A percentile compares a stretch with the other conserved stretches of the same genome.
Evolutionary conservation across 306 rosid genomes (phyloP).

Genomic region (Chamaecrista fasciculata): DNA sequence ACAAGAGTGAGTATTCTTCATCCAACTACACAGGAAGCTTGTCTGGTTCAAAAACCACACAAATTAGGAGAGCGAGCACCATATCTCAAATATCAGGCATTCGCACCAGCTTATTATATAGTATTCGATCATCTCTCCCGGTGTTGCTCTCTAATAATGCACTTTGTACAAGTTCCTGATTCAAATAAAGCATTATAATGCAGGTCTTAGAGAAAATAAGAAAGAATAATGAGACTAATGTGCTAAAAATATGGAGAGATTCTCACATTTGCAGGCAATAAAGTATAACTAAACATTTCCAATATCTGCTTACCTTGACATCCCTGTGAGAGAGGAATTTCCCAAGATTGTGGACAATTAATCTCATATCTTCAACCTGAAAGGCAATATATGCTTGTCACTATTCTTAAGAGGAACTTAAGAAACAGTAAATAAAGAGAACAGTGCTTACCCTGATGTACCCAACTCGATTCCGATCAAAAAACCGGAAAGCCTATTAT

Average conservation of each 20-base stretch:
- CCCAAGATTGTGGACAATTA: constrained; percentile 76
- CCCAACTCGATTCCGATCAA: constrained; percentile 81
- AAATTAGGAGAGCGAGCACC: not conserved
- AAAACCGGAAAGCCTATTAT: constrained; percentile 88
- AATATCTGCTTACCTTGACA: constrained; percentile 63
- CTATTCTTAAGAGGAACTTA: not conserved
- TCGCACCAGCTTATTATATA: constrained; percentile 80
- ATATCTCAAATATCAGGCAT: constrained; percentile 54
- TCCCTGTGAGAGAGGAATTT: constrained; percentile 91
- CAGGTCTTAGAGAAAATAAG: not conserved
- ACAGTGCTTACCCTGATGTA: constrained; percentile 61
- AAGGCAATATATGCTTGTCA: constrained; percentile 25
- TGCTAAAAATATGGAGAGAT: not conserved
- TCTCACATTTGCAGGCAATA: too few relatives aligned
- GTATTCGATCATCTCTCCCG: constrained; percentile 88
- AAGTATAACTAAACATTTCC: not conserved
- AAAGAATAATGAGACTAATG: not conserved
- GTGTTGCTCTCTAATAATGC: constrained; percentile 95
- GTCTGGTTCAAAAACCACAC: not conserved
- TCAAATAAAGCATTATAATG: constrained; percentile 19
- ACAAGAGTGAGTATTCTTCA: not conserved
- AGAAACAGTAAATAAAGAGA: not conserved
- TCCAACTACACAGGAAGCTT: not conserved
- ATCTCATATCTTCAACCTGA: constrained; percentile 96
- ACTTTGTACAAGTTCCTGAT: constrained; percentile 96